Percentiles rank a stretch among this genome's conserved stretches.
These are phyloP conservation scores for Amyloporia xantha DNA, from an alignment of 768 basidiomycete genomes.

Conservation along the genomic window DNA sequence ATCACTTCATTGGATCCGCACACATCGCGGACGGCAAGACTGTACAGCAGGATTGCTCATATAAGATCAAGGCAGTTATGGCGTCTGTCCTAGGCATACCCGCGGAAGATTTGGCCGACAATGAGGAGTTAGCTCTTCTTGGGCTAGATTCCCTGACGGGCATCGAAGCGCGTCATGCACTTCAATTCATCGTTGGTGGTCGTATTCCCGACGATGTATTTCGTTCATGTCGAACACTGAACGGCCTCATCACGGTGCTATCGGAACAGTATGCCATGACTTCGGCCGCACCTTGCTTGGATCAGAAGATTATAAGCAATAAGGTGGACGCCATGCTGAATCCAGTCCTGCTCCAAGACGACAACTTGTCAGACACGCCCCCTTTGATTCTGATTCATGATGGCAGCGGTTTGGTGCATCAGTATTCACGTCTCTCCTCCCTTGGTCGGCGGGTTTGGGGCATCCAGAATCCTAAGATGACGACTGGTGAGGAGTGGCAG, in stretches of 20 bases:
- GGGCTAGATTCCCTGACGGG: slow-evolving; percentile 62
- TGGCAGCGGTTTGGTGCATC: slow-evolving; percentile 53
- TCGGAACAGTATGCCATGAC: background rate
- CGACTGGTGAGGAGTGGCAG: slow-evolving; percentile 38
- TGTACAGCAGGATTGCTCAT: background rate
- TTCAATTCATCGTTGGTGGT: slow-evolving; percentile 36
- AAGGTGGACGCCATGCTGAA: background rate
- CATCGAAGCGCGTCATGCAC: slow-evolving; percentile 49
- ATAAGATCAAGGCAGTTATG: slow-evolving; percentile 28
- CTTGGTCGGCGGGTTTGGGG: slow-evolving; percentile 54
- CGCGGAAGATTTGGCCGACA: slow-evolving; percentile 34
- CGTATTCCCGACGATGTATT: slow-evolving; percentile 42
- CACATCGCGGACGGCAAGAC: background rate
- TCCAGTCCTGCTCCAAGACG: slow-evolving; percentile 10
- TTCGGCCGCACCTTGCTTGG: too few relatives aligned
- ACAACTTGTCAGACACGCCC: slow-evolving; percentile 7
- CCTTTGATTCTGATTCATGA: slow-evolving; percentile 69
- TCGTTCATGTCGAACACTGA: slow-evolving; percentile 31
- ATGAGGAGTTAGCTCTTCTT: slow-evolving; percentile 39
- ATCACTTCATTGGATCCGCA: too few relatives aligned
- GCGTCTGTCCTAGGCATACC: slow-evolving; percentile 38
- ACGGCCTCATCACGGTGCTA: slow-evolving; percentile 20
- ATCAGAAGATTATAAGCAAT: background rate
- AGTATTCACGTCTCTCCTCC: slow-evolving; percentile 39
- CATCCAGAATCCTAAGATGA: slow-evolving; percentile 50